A percentile compares a stretch with the other conserved stretches of the same genome.
Conservation (phyloP, 2,329 filamentous ascomycete genomes). For the Arthrobotrys conoides region DNA sequence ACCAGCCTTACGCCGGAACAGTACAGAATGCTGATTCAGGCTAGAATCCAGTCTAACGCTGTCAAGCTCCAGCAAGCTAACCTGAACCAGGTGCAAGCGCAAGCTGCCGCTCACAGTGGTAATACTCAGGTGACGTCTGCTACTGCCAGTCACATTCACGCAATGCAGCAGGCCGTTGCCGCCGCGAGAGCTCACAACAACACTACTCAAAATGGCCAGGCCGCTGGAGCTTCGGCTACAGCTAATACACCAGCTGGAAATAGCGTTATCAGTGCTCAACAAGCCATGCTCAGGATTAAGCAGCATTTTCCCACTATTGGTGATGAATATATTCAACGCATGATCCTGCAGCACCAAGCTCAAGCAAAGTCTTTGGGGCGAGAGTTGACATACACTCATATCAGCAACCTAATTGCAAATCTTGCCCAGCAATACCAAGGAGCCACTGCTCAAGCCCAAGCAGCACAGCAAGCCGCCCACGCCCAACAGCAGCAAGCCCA, state of each 20-base stretch:
- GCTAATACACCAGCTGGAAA: background rate
- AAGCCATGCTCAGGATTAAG: slow-evolving; percentile 54
- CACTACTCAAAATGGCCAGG: slow-evolving; percentile 21
- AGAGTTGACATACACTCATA: slow-evolving; percentile 52
- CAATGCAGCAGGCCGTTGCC: slow-evolving; percentile 53
- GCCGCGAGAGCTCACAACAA: slow-evolving; percentile 52
- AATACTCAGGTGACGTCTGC: slow-evolving; percentile 32
- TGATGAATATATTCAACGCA: slow-evolving; percentile 54
- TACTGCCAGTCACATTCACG: slow-evolving; percentile 33
- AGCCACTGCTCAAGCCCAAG: slow-evolving; percentile 7
- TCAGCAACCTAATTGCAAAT: slow-evolving; percentile 49
- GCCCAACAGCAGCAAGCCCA: slow-evolving; percentile 2
- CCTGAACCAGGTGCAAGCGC: slow-evolving; percentile 28
- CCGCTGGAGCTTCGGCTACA: background rate
- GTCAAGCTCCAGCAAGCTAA: slow-evolving; percentile 41
- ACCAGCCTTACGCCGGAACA: slow-evolving; percentile 57
- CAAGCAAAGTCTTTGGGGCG: slow-evolving; percentile 48
- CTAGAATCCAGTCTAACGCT: slow-evolving; percentile 53
- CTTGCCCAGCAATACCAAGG: slow-evolving; percentile 47
- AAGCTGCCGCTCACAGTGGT: slow-evolving; percentile 28
- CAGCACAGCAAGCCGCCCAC: slow-evolving; percentile 7
- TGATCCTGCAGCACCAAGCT: slow-evolving; percentile 58
- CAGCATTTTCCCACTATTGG: slow-evolving; percentile 58
- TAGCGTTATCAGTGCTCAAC: slow-evolving; percentile 45
- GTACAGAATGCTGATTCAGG: slow-evolving; percentile 56